phyloP scores from a whole-genome alignment of 208 protist species.

The Trichomonas tenax region DNA sequence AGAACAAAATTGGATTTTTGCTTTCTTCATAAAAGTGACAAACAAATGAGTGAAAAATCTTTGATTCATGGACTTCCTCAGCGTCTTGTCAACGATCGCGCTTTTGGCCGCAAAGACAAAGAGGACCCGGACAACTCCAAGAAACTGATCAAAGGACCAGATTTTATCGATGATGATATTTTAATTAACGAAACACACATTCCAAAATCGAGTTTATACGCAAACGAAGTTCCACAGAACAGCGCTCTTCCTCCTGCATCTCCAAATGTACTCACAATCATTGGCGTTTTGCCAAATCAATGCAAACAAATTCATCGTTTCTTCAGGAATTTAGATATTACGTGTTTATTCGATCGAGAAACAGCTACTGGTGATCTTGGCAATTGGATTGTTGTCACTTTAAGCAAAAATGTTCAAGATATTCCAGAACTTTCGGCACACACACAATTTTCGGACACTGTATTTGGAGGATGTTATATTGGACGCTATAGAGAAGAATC shows the following conservation, averaged over 20 bases:
- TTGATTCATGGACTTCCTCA: background rate
- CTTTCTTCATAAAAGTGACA: too few species aligned
- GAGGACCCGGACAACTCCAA: background rate
- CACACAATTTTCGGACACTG: background rate
- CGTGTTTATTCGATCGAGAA: background rate
- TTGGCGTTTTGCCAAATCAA: background rate
- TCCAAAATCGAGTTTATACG: background rate
- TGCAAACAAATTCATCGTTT: background rate
- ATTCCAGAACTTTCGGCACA: background rate
- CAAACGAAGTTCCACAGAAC: background rate
- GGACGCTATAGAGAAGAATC: background rate
- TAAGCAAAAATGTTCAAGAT: background rate
- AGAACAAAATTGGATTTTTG: too few species aligned
- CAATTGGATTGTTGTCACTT: background rate
- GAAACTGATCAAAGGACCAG: background rate
- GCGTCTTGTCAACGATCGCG: background rate
- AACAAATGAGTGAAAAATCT: too few species aligned
- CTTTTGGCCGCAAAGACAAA: background rate
- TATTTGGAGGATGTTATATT: background rate
- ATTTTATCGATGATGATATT: background rate
- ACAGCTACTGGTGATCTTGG: background rate
- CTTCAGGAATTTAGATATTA: background rate
- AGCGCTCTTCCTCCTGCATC: background rate
- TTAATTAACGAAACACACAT: background rate
- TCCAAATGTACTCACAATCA: background rate